These are phyloP conservation scores for Boletus insuetus DNA, from an alignment of 768 basidiomycete genomes.

Conservation along the genomic window DNA sequence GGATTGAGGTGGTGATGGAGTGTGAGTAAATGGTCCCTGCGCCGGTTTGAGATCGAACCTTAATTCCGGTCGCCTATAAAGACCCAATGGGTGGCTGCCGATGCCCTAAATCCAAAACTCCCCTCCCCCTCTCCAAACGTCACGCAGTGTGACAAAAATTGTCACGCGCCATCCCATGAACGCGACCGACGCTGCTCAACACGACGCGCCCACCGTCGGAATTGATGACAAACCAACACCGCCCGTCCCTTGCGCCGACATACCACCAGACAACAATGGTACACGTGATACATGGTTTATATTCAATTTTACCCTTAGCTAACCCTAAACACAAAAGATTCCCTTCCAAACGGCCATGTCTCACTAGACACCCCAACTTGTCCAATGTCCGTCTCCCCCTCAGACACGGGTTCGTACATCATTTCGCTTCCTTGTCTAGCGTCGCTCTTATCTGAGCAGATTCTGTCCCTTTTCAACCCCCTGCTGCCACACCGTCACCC, in stretches of 20 bases:
- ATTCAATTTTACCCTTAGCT: constrained; percentile 34
- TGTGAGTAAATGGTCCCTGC: constrained; percentile 60
- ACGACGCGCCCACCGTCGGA: constrained; percentile 30
- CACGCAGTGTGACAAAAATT: constrained; percentile 58
- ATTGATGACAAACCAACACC: constrained; percentile 28
- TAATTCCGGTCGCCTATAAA: constrained; percentile 80
- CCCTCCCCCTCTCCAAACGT: constrained; percentile 49
- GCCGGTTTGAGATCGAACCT: constrained; percentile 77
- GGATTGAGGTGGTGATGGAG: constrained; percentile 23
- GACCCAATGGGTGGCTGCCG: constrained; percentile 65
- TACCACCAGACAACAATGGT: constrained; percentile 34
- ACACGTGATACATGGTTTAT: constrained; percentile 37
- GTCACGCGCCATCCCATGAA: constrained; percentile 73
- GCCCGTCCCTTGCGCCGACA: constrained; percentile 17
- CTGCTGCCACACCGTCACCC: constrained; percentile 46
- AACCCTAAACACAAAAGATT: constrained; percentile 36
- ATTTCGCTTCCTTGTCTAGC: constrained; percentile 17
- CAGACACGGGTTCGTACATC: constrained; percentile 49
- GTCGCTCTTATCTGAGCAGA: constrained; percentile 36
- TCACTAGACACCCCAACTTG: constrained; percentile 26
- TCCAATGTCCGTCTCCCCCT: constrained; percentile 42
- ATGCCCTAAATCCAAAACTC: constrained; percentile 65
- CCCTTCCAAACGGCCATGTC: constrained; percentile 62
- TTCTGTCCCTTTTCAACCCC: constrained; percentile 43
- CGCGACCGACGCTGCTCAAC: constrained; percentile 39